These are phyloP conservation scores for Penicillium brevicompactum DNA, from an alignment of 2,329 filamentous ascomycete species.

Conservation along the genomic window DNA sequence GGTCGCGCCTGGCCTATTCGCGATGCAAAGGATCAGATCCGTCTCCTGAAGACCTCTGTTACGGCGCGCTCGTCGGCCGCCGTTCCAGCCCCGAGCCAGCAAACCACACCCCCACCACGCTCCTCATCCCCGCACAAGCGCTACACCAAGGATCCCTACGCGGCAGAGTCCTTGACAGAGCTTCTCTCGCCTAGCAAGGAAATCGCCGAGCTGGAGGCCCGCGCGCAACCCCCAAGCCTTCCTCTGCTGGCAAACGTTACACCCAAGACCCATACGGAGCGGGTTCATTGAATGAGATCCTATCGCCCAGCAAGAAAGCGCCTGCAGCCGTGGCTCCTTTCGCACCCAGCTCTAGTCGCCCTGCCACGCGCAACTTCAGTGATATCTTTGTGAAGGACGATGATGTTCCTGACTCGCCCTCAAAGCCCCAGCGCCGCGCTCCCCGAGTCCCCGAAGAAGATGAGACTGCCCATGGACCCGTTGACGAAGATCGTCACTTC, in stretches of 20 bases:
- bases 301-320: slow-evolving; percentile 59
- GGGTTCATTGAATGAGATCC: slow-evolving; percentile 67
- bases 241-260: slow-evolving; percentile 35
- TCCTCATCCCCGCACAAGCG: slow-evolving; percentile 43
- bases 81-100: slow-evolving; percentile 21
- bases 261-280: slow-evolving; percentile 41
- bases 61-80: slow-evolving; percentile 25
- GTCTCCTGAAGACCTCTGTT: slow-evolving; percentile 65
- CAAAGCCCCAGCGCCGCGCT: slow-evolving; percentile 24
- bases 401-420: slow-evolving; percentile 29
- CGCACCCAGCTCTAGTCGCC: slow-evolving; percentile 67
- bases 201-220: slow-evolving; percentile 12
- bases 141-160: slow-evolving; percentile 46
- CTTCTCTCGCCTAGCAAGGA: slow-evolving; percentile 64
- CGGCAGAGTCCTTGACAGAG: slow-evolving; percentile 66
- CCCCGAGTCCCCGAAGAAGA: slow-evolving; percentile 3
- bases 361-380: slow-evolving; percentile 63
- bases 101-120: slow-evolving; percentile 14
- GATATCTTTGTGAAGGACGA: slow-evolving; percentile 68
- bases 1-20: slow-evolving; percentile 94
- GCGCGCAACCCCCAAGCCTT: slow-evolving; percentile 11
- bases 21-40: slow-evolving; percentile 80
- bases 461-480: background rate
- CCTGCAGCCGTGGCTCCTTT: slow-evolving; percentile 61
- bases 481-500: slow-evolving; percentile 33